Evolutionary conservation across 1,139 yeast species (phyloP), one percentile per base, ranked within the genome.

Genomic region (Geotrichum macrosporum): DNA sequence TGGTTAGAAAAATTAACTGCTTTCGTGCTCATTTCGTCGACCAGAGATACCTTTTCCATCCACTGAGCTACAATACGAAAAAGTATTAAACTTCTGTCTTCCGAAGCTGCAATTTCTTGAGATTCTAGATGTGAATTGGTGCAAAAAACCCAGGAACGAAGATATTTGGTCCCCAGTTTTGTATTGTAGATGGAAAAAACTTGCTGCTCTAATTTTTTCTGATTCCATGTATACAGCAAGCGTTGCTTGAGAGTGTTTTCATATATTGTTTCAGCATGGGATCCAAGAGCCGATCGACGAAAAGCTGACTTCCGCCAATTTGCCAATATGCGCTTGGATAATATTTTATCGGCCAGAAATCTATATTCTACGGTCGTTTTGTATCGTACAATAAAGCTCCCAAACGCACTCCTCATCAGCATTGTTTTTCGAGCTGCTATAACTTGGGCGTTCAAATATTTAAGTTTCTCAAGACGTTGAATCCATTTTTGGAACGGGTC

Each of bases 141-240:
- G 35, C 34, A 41, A 10, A 15, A 19, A 12, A 16, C 22, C 51
- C 51, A 48, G 18, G 13, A 13, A 3, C 16, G 22, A 2, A 48
- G 32, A 6, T 18, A 39, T n/a, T 40, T 24, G 10, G 22, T n/a
- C 2, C 37, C 45, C 12, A 48, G 34, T 15, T 21, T 26, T 16
- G 19, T 18, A 37, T 48, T 44, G 26, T 39, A 40, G 5, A 34
- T 12, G 1, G 22, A 22, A 15, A 41, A 29, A 1, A 36, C 35
- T 10, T 32, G 31, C 12, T 38, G 12, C 29, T 48, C 51, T 5
- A 26, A 21, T 18, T 35, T 44, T 1, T 33, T 18, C 9, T 48
- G 46, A 18, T 45, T 43, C 37, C 47, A 39, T 15, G 21, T 5
- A 15, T 35, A 21, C 22, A 48, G 16, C 3, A 30, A n/a, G n/a